Base-by-base conservation (phyloP, 2,329 filamentous ascomycete genomes). In the Lecanicillium sp. region DNA sequence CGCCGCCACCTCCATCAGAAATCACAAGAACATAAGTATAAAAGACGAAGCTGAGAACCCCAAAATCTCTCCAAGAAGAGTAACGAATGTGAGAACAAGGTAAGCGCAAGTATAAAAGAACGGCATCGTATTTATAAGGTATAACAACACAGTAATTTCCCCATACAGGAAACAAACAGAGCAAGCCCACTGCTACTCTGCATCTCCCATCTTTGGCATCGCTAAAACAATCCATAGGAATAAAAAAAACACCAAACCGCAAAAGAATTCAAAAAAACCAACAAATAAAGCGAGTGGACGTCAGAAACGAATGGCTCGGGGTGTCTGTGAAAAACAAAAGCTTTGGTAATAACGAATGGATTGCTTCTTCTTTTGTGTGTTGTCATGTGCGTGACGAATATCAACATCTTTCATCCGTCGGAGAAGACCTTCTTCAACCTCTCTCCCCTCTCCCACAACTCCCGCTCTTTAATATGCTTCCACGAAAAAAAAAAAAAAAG, bases 271-370 rank as follows among this genome's bases (percentile, higher is more conserved):
- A 17, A 2, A 20, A 36, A 20, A 27, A 19, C 35, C 19, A 8
- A n/a, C n/a, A 40, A 47, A 20, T 12, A 24, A 40, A 33, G 37
- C 20, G 29, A 35, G 15, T 33, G 37, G 10, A 27, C 15, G 15
- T 35, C 44, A 27, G n/a, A 10, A 19, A 47, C 21, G 17, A 24
- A 32, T n/a, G n/a, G n/a, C 23, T 40, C 29, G 12, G 26, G 24
- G 26, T 32, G 36, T 24, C 36, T 17, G 37, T 36, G 36, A 27
- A 35, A 19, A 33, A 32, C 29, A 35, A n/a, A n/a, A n/a, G n/a
- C n/a, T n/a, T n/a, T n/a, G n/a, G n/a, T 47, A n/a, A 26, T 20
- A 47, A 47, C 15, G 27, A 47, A 40, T 27, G 44, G 38, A 38
- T 30, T 4, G 37, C 33, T 35, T 23, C 30, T 44, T 24, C 17